Evolutionary conservation across 2,329 filamentous ascomycete genomes (phyloP), one percentile per base, ranked within the genome.

Genomic region (Mycosphaerelloides madeirae): DNA sequence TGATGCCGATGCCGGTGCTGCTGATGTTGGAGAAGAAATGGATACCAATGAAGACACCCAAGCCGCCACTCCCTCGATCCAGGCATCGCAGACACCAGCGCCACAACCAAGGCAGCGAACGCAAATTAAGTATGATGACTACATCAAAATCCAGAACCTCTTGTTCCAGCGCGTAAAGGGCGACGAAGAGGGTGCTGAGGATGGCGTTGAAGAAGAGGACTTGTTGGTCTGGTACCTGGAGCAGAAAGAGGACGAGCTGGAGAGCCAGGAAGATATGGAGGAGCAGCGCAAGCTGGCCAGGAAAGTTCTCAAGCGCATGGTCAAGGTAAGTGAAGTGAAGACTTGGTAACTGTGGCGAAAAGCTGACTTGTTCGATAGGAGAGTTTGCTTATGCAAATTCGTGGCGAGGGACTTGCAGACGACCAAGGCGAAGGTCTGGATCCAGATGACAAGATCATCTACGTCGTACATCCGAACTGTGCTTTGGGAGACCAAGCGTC

Each of bases 81-180:
- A 69, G 43, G 66, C 64, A 20, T 68, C 67, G 18, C 65, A 60
- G 34, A 69, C 61, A 18, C 70, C 68, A 43, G 68, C 66, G 18
- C 67, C 68, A 28, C 19, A 48, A 28, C 6, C 22, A 25, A 71
- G 73, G 38, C 73, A 76, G 56, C 89, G 85, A 70, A 93, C 87
- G 42, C 93, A 89, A 60, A 91, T 98, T 62, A 94, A 89, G 3
- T 94, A 94, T 61, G 91, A 97, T 60, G 93, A 95, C 68, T 98
- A 95, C 68, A 86, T 91, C 64, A 78, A 80, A 60, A 95, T 97
- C 66, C 80, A 95, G 47, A 95, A 95, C 64, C 69, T 87, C 60
- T 75, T 98, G 36, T 86, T 96, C 22, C 80, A 83, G 55, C 81
- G 85, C 18, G 81, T 98, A 58, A 87, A 84, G 57, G 85, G 91